Conservation (phyloP, 106 monocot species). For the Hemerocallis citrina region DNA sequence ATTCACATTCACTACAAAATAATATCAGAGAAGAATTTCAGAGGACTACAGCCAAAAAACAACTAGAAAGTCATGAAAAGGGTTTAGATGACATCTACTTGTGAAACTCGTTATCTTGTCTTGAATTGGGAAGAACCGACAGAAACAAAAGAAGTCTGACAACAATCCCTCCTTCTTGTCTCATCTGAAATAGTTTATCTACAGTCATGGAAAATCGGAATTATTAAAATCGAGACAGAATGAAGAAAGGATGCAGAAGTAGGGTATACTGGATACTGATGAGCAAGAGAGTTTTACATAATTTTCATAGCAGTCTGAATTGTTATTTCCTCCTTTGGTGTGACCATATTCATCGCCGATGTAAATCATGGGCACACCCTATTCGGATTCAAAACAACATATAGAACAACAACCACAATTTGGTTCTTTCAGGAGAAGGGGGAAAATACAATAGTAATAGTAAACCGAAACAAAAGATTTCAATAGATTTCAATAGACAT, state of each 20-base stretch:
- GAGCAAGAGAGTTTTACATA: slow-evolving; percentile 26
- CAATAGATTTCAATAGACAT: too few relatives aligned
- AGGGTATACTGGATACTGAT: neutral
- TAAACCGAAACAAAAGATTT: too few relatives aligned
- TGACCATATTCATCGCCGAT: slow-evolving; percentile 99
- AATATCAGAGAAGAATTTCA: too few relatives aligned
- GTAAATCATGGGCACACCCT: slow-evolving; percentile 94
- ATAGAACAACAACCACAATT: too few relatives aligned
- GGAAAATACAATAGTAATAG: too few relatives aligned
- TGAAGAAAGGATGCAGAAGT: neutral
- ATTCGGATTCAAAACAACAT: too few relatives aligned
- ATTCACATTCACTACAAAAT: slow-evolving; percentile 83
- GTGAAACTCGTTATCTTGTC: too few relatives aligned
- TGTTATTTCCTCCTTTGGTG: slow-evolving; percentile 92
- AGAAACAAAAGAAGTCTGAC: slow-evolving; percentile 65
- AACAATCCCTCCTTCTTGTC: slow-evolving; percentile 66
- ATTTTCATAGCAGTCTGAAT: slow-evolving; percentile 90
- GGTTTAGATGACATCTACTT: slow-evolving; percentile 19
- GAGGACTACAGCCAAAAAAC: slow-evolving; percentile 27
- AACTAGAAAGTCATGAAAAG: neutral
- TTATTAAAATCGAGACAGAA: neutral
- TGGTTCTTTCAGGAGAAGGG: too few relatives aligned
- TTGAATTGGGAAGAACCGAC: too few relatives aligned
- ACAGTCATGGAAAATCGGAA: neutral
- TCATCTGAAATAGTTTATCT: slow-evolving; percentile 91